Conservation (phyloP, 192 early-diverging fungal species). For the Dissophora globulifera region DNA sequence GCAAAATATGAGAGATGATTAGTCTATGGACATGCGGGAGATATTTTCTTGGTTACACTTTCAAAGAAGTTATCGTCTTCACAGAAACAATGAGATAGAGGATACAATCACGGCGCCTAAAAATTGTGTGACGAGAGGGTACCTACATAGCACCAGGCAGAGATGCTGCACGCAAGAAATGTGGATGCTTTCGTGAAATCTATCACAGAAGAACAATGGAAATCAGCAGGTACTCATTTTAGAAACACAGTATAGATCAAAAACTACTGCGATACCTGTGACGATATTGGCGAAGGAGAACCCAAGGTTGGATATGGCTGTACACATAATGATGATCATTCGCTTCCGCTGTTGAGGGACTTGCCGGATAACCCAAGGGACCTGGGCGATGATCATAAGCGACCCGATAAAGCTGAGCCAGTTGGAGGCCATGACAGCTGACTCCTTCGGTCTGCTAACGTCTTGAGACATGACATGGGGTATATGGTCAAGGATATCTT, state of each 20-base stretch:
- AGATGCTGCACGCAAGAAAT: slow-evolving; percentile 5
- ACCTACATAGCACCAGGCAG: slow-evolving; percentile 51
- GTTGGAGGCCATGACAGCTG: slow-evolving; percentile 8
- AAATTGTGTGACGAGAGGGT: not conserved
- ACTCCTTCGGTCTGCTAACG: too few species aligned
- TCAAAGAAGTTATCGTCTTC: too few species aligned
- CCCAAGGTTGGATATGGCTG: slow-evolving; percentile 40
- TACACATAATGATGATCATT: slow-evolving; percentile 44
- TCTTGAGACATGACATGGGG: too few species aligned
- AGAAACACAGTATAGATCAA: too few species aligned
- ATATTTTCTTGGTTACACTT: too few species aligned
- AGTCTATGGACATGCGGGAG: not conserved
- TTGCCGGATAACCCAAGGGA: slow-evolving; percentile 13
- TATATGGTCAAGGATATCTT: too few species aligned
- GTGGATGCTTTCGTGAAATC: slow-evolving; percentile 1
- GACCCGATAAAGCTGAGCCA: slow-evolving; percentile 38
- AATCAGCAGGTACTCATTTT: too few species aligned
- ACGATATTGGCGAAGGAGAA: slow-evolving; percentile 28
- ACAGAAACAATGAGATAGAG: not conserved
- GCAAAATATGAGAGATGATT: not conserved
- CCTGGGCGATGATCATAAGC: slow-evolving; percentile 21
- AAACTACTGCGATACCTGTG: slow-evolving; percentile 33
- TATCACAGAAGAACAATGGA: too few species aligned
- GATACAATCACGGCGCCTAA: not conserved
- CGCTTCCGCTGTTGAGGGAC: slow-evolving; percentile 34